Conservation (phyloP, 192 early-diverging fungal genomes). For the Entomortierella lignicola region DNA sequence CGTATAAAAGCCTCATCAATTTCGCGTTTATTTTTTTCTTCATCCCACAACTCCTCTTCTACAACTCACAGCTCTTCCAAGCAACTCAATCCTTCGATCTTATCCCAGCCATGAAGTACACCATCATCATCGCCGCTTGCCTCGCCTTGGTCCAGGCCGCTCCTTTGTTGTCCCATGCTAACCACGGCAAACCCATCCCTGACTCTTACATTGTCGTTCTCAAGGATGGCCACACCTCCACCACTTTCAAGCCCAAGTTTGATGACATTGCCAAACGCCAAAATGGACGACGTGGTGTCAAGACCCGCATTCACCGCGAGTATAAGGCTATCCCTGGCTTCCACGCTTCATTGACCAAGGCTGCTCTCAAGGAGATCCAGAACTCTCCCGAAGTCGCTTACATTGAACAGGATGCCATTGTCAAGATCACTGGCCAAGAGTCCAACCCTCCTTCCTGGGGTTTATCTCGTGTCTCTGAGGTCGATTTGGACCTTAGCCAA, state of each 20-base stretch:
- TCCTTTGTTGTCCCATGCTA: constrained; percentile 10
- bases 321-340: constrained; percentile 15
- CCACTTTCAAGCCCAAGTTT: constrained; percentile 23
- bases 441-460: constrained; percentile 61
- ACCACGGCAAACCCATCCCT: constrained; percentile 45
- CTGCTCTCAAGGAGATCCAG: constrained; percentile 22
- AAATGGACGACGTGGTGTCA: constrained; percentile 21
- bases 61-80: not conserved
- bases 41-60: not conserved
- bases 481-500: constrained; percentile 51
- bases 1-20: too few relatives aligned
- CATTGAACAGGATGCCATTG: constrained; percentile 40
- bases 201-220: constrained; percentile 61
- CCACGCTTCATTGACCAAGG: constrained; percentile 19
- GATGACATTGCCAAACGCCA: constrained; percentile 16
- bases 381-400: constrained; percentile 19
- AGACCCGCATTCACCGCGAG: constrained; percentile 25
- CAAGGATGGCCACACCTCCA: constrained; percentile 43
- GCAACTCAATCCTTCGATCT: not conserved
- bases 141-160: constrained; percentile 36
- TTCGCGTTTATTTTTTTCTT: too few relatives aligned
- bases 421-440: constrained; percentile 15
- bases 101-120: constrained; percentile 15
- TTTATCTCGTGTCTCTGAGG: constrained; percentile 58
- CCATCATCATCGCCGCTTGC: constrained; percentile 20